These are phyloP conservation scores for Termitomyces sp. DNA, from an alignment of 768 basidiomycete genomes.

Conservation along the genomic window DNA sequence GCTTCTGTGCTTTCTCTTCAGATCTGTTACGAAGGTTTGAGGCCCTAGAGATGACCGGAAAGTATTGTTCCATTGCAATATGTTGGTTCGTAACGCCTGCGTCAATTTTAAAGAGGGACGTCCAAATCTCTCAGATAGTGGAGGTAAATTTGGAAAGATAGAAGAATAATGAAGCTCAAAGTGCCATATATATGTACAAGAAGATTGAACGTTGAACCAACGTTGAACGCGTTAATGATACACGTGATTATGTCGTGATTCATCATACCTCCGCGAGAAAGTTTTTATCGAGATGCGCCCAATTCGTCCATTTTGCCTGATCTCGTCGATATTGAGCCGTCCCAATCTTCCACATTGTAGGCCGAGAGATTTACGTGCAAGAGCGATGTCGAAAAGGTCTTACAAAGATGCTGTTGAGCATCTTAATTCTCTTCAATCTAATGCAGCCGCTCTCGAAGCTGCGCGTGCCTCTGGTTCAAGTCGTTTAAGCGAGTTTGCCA, in stretches of 20 bases:
- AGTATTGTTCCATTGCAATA: slow-evolving; percentile 18
- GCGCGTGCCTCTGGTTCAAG: slow-evolving; percentile 65
- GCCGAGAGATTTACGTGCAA: background rate
- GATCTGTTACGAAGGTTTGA: slow-evolving; percentile 4
- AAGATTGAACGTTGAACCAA: background rate
- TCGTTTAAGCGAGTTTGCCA: slow-evolving; percentile 53
- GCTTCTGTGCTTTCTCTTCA: slow-evolving; percentile 14
- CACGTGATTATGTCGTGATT: slow-evolving; percentile 11
- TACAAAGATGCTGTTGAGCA: slow-evolving; percentile 71
- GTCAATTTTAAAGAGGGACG: background rate
- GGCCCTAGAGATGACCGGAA: slow-evolving; percentile 17
- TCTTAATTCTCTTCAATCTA: slow-evolving; percentile 83
- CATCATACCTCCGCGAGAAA: slow-evolving; percentile 3
- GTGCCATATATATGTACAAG: slow-evolving; percentile 8
- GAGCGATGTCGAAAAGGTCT: slow-evolving; percentile 55
- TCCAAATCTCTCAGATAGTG: background rate
- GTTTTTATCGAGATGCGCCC: slow-evolving; percentile 8
- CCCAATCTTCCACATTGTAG: slow-evolving; percentile 4
- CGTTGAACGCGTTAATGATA: background rate
- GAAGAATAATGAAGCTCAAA: background rate
- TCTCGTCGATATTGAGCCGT: slow-evolving; percentile 12
- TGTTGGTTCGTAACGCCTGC: background rate
- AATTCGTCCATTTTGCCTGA: slow-evolving; percentile 6
- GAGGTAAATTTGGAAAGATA: background rate
- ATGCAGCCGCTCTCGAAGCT: slow-evolving; percentile 88